Percentiles rank a stretch among this genome's conserved stretches.
Conservation (phyloP, 169 alveolate species). For the Amoebophrya sp. region DNA sequence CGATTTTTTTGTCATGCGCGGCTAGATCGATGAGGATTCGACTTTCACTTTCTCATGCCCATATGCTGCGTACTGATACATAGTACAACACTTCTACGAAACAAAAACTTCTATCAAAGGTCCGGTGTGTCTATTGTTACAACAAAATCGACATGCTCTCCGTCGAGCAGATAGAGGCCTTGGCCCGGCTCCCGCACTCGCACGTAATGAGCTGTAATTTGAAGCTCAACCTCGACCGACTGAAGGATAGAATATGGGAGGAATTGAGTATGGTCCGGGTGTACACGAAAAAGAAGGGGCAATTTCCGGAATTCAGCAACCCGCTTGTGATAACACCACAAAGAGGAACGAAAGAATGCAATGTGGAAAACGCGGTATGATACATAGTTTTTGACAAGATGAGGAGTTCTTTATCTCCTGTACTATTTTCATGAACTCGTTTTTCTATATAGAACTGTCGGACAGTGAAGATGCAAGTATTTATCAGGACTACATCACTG, state of each 20-base stretch:
- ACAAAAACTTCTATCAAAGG: slow-evolving; percentile 49
- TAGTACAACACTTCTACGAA: too few relatives aligned
- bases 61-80: too few relatives aligned
- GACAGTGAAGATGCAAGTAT: too few relatives aligned
- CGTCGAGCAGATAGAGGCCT: slow-evolving; percentile 56
- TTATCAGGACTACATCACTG: background rate
- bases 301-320: slow-evolving; percentile 89
- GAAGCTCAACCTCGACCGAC: slow-evolving; percentile 89
- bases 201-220: slow-evolving; percentile 66
- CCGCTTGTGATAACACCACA: slow-evolving; percentile 87
- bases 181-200: slow-evolving; percentile 67
- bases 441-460: too few relatives aligned
- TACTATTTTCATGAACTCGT: background rate
- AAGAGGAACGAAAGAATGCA: slow-evolving; percentile 53
- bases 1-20: too few relatives aligned
- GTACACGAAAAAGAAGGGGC: slow-evolving; percentile 98
- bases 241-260: slow-evolving; percentile 94
- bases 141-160: slow-evolving; percentile 69
- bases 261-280: slow-evolving; percentile 87
- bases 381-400: slow-evolving; percentile 4
- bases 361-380: slow-evolving; percentile 47
- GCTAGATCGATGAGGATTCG: too few relatives aligned
- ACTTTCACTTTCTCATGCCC: too few relatives aligned
- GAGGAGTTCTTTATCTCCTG: background rate
- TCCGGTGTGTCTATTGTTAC: slow-evolving; percentile 77